Evolutionary conservation across 352 stramenopile species (phyloP), one percentile per base, ranked within the genome.

Genomic region (Globisporangium orthogonon): DNA sequence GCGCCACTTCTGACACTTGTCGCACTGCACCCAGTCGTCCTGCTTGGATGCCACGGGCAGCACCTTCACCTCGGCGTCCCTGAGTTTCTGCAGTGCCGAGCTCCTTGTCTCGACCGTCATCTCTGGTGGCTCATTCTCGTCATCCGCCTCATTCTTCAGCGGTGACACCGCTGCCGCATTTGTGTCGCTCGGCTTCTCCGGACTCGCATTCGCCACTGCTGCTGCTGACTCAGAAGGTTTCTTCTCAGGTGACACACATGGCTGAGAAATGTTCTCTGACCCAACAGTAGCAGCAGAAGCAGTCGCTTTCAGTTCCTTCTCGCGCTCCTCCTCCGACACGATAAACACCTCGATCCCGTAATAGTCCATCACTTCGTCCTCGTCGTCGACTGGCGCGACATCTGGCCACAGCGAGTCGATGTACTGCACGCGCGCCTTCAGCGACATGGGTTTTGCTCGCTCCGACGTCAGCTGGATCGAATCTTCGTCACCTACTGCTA

Each of bases 1-100:
- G 49, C 83, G 67, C 83, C 83, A 92, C 62, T 92, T 92, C 60
- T 87, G 77, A 54, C 83, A 92, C 57, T 92, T 92, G 71, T 92
- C 83, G 54, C 83, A 92, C 61, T 92, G 83, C 41, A 92, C 80
- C 83, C 83, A 92, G 63, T 91, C 81, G 60, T 92, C 83, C 57
- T 92, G 79, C 63, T 92, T 92, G 55, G 76, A 82, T 11, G 73
- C 67, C 17, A 82, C 63, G 17, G 78, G 72, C 44, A 66, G 75
- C 10, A 72, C 73, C 43, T 74, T 76, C 18, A 71, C 59, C 63
- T 78, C 72, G 11, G 62, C 69, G 15, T 75, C 56, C 52, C 77
- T 79, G 23, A 75, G 58, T 53, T 85, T 84, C 58, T 78, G 67
- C 18, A 86, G 60, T 1, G 74, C 69, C 9, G 69, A 55, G 18